Conservation (phyloP, 306 rosid genomes). For the Alnus glutinosa region DNA sequence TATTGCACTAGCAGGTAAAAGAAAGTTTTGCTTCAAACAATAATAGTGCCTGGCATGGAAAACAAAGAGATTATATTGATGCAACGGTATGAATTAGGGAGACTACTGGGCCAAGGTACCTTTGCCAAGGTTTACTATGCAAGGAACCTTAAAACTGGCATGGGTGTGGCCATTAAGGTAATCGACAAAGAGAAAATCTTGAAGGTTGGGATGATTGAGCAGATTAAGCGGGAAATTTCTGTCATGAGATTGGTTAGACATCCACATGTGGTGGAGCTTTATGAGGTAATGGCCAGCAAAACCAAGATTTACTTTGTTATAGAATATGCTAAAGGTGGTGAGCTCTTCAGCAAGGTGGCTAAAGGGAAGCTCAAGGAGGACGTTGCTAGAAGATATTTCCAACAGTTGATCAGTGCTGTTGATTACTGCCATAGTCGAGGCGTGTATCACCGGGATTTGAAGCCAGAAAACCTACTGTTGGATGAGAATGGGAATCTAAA, state of each 20-base stretch:
- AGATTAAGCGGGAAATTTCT: slow-evolving; percentile 89
- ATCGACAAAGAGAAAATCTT: slow-evolving; percentile 78
- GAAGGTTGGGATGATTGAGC: slow-evolving; percentile 90
- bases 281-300: slow-evolving; percentile 96
- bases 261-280: slow-evolving; percentile 87
- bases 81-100: slow-evolving; percentile 84
- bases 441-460: slow-evolving; percentile 81
- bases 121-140: slow-evolving; percentile 96
- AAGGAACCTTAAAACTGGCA: slow-evolving; percentile 66
- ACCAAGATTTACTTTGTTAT: slow-evolving; percentile 90
- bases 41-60: slow-evolving; percentile 49
- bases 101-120: slow-evolving; percentile 92
- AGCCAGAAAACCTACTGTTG: slow-evolving; percentile 89
- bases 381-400: slow-evolving; percentile 76
- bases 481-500: slow-evolving; percentile 89
- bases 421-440: slow-evolving; percentile 96
- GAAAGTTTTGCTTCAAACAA: slow-evolving; percentile 26
- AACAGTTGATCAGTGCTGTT: slow-evolving; percentile 85
- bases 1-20: slow-evolving; percentile 24
- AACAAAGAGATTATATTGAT: slow-evolving; percentile 69
- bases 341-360: slow-evolving; percentile 80
- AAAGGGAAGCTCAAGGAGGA: slow-evolving; percentile 89
- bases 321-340: slow-evolving; percentile 93
- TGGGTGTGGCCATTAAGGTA: slow-evolving; percentile 79
- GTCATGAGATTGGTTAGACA: slow-evolving; percentile 80